phyloP scores from a whole-genome alignment of 108 stramenopile genomes.

The Hondaea fermentalgiana region DNA sequence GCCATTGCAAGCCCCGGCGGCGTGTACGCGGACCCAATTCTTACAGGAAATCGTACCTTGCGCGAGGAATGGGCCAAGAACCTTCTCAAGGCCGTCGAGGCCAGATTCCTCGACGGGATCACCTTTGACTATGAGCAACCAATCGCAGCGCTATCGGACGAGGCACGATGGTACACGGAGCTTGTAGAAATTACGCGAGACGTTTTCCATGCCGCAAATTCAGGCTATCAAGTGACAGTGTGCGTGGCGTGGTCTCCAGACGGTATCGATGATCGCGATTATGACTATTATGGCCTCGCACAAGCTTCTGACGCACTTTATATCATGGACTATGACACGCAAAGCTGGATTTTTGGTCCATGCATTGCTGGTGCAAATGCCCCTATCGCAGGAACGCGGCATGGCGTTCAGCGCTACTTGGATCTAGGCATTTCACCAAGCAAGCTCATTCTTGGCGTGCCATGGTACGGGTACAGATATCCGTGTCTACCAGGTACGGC shows the following conservation, averaged over 20 bases:
- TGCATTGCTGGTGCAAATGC: slow-evolving; percentile 50
- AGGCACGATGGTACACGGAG: slow-evolving; percentile 18
- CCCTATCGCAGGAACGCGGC: slow-evolving; percentile 32
- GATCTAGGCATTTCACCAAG: slow-evolving; percentile 26
- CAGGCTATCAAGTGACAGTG: slow-evolving; percentile 36
- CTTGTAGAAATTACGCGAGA: slow-evolving; percentile 34
- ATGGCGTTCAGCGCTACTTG: slow-evolving; percentile 32
- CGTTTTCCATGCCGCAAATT: slow-evolving; percentile 35
- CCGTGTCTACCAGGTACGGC: slow-evolving; percentile 28
- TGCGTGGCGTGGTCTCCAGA: slow-evolving; percentile 51
- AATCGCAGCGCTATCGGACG: not conserved
- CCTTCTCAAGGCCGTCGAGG: not conserved
- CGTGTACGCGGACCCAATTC: not conserved
- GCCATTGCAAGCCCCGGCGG: not conserved
- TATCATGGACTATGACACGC: slow-evolving; percentile 57
- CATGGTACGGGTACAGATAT: slow-evolving; percentile 55
- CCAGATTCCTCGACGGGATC: not conserved
- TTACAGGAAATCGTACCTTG: not conserved
- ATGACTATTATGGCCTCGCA: slow-evolving; percentile 39
- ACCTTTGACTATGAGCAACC: slow-evolving; percentile 17
- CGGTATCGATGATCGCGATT: slow-evolving; percentile 42
- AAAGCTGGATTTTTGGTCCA: slow-evolving; percentile 37
- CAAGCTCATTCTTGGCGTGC: slow-evolving; percentile 48
- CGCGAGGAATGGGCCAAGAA: not conserved
- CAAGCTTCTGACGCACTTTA: slow-evolving; percentile 41